Evolutionary conservation across 805 yeast genomes (phyloP), one percentile per base, ranked within the genome.

Genomic region (Metschnikowia continentalis): DNA sequence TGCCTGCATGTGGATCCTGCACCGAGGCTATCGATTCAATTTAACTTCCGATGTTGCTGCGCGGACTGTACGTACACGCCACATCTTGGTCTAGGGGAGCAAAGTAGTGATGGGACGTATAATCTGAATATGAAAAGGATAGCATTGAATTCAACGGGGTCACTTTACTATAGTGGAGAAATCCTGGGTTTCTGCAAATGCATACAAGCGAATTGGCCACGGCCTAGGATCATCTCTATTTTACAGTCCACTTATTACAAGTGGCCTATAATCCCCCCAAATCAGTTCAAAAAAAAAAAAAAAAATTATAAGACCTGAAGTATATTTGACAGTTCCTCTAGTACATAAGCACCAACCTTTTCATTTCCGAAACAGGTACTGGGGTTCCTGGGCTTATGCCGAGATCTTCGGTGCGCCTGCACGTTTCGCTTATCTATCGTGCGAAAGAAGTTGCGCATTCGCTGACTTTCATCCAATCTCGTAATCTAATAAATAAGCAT

Each of bases 401-500:
- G 32, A n/a, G 32, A 23, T 39, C 32, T 22, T 23, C 8, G 6
- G 22, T 40, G 43, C 26, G 19, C 40, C 40, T 44, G 47, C 47
- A 44, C 19, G 40, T 23, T 13, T 19, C 14, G 41, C 47, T 44
- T 44, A 44, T 44, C 47, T 32, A 19, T 26, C 23, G 40, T 26
- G 40, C 39, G 47, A 23, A 17, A n/a, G 30, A 33, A 35, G 32
- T 43, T 43, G 46, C 46, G 47, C 17, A 23, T 44, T 35, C 41
- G 35, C 47, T 35, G 47, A 35, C 20, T 43, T 35, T 35, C 47
- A 15, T n/a, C 47, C 47, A 22, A 43, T 43, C 47, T 35, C 33
- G 15, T 35, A 13, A 43, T 43, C 47, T 20, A n/a, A n/a, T 43
- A 43, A 35, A 35, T 43, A 43, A 43, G 47, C 39, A 33, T 23